Evolutionary conservation across 768 basidiomycete species (phyloP).

Genomic region (Boletellus sp.): DNA sequence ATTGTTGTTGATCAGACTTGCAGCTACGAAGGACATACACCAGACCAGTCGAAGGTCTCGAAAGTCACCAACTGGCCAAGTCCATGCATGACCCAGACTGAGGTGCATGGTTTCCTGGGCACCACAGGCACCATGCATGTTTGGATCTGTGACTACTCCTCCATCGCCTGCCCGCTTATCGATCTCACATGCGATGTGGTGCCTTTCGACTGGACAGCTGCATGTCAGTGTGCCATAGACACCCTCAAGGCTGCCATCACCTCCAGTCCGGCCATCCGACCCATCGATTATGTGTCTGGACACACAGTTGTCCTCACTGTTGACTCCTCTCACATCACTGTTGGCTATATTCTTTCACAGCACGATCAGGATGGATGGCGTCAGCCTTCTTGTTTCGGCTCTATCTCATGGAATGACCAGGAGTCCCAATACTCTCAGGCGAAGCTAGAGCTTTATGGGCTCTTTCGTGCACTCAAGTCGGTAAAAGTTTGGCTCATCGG

Average conservation of each 20-base stretch:
- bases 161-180: conserved; percentile 21
- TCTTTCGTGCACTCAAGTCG: conserved; percentile 21
- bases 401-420: conserved; percentile 32
- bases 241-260: conserved; percentile 21
- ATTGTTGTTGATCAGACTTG: conserved; percentile 38
- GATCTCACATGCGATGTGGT: conserved; percentile 23
- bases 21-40: conserved; percentile 32
- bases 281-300: conserved; percentile 11
- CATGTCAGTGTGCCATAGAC: background rate
- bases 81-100: too few relatives aligned
- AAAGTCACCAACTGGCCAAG: conserved; percentile 33
- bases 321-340: conserved; percentile 31
- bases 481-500: conserved; percentile 30
- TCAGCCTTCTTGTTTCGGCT: conserved; percentile 35
- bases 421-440: conserved; percentile 14
- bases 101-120: too few relatives aligned
- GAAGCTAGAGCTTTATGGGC: conserved; percentile 29
- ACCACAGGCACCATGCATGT: conserved; percentile 22
- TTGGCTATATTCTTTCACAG: conserved; percentile 35
- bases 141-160: conserved; percentile 31
- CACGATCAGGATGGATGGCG: conserved; percentile 10
- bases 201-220: conserved; percentile 16
- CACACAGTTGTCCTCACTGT: conserved; percentile 14
- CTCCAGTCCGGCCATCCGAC: background rate
- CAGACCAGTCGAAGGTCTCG: conserved; percentile 22